Base-by-base conservation (phyloP, 495 filamentous ascomycete genomes). In the Penicillium pancosmium region DNA sequence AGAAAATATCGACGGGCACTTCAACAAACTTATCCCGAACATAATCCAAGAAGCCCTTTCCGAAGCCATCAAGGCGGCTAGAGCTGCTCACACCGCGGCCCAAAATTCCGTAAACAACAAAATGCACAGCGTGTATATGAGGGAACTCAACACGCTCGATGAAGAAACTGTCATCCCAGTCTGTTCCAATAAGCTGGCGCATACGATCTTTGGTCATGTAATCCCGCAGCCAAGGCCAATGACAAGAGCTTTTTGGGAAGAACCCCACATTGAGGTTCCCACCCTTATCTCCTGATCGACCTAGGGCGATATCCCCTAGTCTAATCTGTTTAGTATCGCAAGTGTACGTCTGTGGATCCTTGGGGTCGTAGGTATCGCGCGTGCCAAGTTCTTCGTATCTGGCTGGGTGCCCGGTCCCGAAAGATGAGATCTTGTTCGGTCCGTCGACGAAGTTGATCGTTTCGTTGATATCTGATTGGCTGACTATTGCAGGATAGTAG, bases 11-110 rank as follows among this genome's bases (percentile, higher is more conserved):
- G 19, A 44, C 16, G n/a, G 80, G 81, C 41, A 82, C 50, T 40
- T 77, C 71, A n/a, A 83, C 78, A 54, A 75, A 27, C 49, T 68
- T 71, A 57, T 70, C 68, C 18, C 82, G 67, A 1, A 84, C 35
- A 62, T 72, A 83, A 64, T 84, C 81, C 12, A 71, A 78, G 46
- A 82, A 75, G 2, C 80, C 79, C 65, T 84, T 84, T 1, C 78
- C 81, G 50, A 84, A 68, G 15, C 77, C 73, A 66, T 84, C 81
- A 35, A 78, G 54, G 7, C 68, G 70, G 19, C 68, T 73, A 0
- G 75, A 76, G 55, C 77, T 81, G 40, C 71, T 78, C 0, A 83
- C 80, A 4, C 81, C 82, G 10, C 80, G 57, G 4, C 78, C 82
- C 23, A 84, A 63, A 55, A 78, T 67, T n/a, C 78, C 78, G 54